These are phyloP conservation scores for Colletotrichum tropicale DNA, from an alignment of 2,329 filamentous ascomycete species.

Conservation along the genomic window DNA sequence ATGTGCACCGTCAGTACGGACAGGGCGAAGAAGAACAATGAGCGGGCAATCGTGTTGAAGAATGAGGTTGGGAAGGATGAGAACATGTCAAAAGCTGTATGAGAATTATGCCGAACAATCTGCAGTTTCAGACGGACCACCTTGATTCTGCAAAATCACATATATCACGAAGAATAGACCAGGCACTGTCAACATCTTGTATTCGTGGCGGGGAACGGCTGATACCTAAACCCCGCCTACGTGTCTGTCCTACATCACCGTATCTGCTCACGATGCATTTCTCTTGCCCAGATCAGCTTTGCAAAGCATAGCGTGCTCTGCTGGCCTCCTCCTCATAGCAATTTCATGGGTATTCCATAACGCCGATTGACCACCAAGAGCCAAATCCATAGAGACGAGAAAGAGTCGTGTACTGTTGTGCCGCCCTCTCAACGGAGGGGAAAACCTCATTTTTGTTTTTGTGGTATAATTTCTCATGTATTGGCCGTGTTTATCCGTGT, in stretches of 20 bases:
- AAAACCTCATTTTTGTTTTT: neutral
- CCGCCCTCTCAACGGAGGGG: neutral
- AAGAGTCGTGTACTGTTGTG: constrained; percentile 5
- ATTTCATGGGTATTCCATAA: constrained; percentile 10
- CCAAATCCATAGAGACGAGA: neutral
- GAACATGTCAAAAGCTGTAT: neutral
- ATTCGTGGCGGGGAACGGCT: neutral
- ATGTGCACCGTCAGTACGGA: constrained; percentile 34
- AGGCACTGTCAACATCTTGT: neutral
- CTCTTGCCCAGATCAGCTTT: neutral
- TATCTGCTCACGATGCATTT: neutral
- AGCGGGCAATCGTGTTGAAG: constrained; percentile 27
- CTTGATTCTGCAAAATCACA: neutral
- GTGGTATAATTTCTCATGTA: neutral
- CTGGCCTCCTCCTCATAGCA: neutral
- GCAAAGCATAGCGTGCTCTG: neutral
- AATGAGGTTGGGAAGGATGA: constrained; percentile 21
- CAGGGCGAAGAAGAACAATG: constrained; percentile 32
- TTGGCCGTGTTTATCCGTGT: neutral
- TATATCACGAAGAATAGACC: neutral
- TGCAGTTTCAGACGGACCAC: neutral
- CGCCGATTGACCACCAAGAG: neutral
- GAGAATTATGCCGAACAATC: neutral
- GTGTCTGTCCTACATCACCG: neutral
- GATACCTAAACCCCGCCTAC: neutral